Conservation (phyloP, 2,329 filamentous ascomycete genomes). For the Colletotrichum gigasporum region DNA sequence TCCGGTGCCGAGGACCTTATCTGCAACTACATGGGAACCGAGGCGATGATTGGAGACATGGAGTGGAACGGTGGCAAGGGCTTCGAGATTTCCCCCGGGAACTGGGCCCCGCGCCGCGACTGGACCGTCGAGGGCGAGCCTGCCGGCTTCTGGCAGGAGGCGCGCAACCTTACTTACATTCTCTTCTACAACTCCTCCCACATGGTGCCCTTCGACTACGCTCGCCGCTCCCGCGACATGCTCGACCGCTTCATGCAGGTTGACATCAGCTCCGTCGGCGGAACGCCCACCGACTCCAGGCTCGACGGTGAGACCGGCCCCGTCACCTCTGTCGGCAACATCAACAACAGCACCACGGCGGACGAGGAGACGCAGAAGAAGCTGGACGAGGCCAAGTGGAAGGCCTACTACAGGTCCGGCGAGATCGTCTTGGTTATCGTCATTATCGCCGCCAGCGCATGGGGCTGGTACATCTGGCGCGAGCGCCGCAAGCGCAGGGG, state of each 20-base stretch:
- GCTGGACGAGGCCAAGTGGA: slow-evolving; percentile 87
- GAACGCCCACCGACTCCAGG: slow-evolving; percentile 77
- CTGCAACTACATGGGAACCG: slow-evolving; percentile 96
- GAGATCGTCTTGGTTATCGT: slow-evolving; percentile 88
- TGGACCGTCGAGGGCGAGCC: slow-evolving; percentile 93
- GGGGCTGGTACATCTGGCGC: slow-evolving; percentile 78
- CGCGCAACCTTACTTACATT: slow-evolving; percentile 94
- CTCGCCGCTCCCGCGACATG: slow-evolving; percentile 91
- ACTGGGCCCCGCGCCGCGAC: slow-evolving; percentile 89
- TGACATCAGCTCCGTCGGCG: slow-evolving; percentile 89
- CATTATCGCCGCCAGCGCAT: slow-evolving; percentile 74
- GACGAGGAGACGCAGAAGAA: slow-evolving; percentile 74
- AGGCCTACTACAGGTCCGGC: slow-evolving; percentile 87
- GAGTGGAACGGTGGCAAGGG: slow-evolving; percentile 91
- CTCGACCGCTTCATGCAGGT: slow-evolving; percentile 95
- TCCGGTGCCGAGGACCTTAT: slow-evolving; percentile 95
- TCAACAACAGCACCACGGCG: slow-evolving; percentile 68
- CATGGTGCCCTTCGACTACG: slow-evolving; percentile 97
- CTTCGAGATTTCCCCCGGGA: slow-evolving; percentile 87
- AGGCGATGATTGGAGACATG: slow-evolving; percentile 89
- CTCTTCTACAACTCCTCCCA: slow-evolving; percentile 95
- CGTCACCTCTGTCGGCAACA: slow-evolving; percentile 79
- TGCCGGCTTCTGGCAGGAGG: slow-evolving; percentile 93
- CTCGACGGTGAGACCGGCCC: slow-evolving; percentile 88
- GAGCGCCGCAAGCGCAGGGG: slow-evolving; percentile 64